phyloP scores from a whole-genome alignment of 2,329 filamentous ascomycete species.

The Fusarium goolgardi region DNA sequence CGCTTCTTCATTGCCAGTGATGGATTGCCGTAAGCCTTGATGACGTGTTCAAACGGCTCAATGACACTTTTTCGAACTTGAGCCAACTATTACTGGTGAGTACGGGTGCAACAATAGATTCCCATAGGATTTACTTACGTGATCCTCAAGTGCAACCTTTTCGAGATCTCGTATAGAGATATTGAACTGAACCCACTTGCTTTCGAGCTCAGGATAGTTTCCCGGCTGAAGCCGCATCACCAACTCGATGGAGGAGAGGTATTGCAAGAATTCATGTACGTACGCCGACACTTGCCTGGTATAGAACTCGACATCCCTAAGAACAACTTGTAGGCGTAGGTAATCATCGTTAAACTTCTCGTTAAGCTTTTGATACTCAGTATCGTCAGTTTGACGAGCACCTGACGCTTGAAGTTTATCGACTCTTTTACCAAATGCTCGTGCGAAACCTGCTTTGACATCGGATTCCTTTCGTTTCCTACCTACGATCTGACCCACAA shows the following conservation, averaged over 20 bases:
- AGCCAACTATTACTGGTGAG: conserved; percentile 57
- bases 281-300: conserved; percentile 83
- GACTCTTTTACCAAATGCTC: conserved; percentile 88
- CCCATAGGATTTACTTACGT: conserved; percentile 66
- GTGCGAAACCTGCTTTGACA: conserved; percentile 83
- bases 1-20: conserved; percentile 94
- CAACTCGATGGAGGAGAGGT: conserved; percentile 83
- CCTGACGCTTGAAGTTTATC: conserved; percentile 80
- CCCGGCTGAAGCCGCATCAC: conserved; percentile 79
- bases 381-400: conserved; percentile 76
- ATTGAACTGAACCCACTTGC: conserved; percentile 93
- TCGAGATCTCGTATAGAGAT: conserved; percentile 88
- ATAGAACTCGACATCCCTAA: conserved; percentile 94
- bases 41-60: conserved; percentile 81
- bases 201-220: conserved; percentile 85
- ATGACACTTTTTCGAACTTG: conserved; percentile 85
- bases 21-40: conserved; percentile 84
- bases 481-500: conserved; percentile 88
- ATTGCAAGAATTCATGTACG: conserved; percentile 82
- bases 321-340: conserved; percentile 89
- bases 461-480: conserved; percentile 90
- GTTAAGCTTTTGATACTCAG: conserved; percentile 81
- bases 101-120: not conserved
- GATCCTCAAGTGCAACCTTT: conserved; percentile 83
- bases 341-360: conserved; percentile 94